phyloP scores from a whole-genome alignment of 2,329 filamentous ascomycete genomes.

The Cladophialophora carrionii region DNA sequence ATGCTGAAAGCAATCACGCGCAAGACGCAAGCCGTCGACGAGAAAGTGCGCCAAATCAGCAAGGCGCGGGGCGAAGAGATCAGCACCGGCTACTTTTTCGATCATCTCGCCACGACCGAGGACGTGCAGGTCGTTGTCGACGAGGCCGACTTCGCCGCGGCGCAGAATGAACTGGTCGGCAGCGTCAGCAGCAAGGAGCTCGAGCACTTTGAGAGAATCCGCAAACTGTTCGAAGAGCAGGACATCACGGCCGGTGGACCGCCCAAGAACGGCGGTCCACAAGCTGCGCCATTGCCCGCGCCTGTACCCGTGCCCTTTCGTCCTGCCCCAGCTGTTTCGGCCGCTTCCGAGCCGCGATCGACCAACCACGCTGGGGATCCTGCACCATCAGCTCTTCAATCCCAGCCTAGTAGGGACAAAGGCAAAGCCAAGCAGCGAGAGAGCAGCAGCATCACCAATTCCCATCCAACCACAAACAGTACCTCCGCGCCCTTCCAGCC shows the following conservation, averaged over 20 bases:
- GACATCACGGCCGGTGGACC: constrained; percentile 39
- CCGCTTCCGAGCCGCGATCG: constrained; percentile 1
- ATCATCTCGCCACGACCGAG: constrained; percentile 79
- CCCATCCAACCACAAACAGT: constrained; percentile 1
- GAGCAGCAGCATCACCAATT: constrained; percentile 15
- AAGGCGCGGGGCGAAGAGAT: constrained; percentile 54
- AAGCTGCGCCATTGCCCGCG: constrained; percentile 35
- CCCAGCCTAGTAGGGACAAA: constrained; percentile 25
- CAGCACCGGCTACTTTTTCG: constrained; percentile 92
- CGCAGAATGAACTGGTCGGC: constrained; percentile 83
- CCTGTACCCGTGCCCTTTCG: constrained; percentile 35
- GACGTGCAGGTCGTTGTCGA: constrained; percentile 87
- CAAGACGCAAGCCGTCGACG: constrained; percentile 80
- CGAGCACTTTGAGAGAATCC: constrained; percentile 83
- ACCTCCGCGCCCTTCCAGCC: neutral
- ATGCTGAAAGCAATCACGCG: constrained; percentile 99
- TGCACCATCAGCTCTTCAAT: constrained; percentile 6
- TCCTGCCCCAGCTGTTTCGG: constrained; percentile 26
- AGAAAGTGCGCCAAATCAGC: constrained; percentile 71
- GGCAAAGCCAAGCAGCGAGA: constrained; percentile 37
- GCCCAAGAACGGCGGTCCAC: constrained; percentile 44
- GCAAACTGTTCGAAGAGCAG: constrained; percentile 74
- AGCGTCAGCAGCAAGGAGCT: constrained; percentile 92
- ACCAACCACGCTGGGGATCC: constrained; percentile 4
- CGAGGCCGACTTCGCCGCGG: constrained; percentile 82